These are phyloP conservation scores for Funneliformis mosseae DNA, from an alignment of 192 early-diverging fungal species.

Conservation along the genomic window DNA sequence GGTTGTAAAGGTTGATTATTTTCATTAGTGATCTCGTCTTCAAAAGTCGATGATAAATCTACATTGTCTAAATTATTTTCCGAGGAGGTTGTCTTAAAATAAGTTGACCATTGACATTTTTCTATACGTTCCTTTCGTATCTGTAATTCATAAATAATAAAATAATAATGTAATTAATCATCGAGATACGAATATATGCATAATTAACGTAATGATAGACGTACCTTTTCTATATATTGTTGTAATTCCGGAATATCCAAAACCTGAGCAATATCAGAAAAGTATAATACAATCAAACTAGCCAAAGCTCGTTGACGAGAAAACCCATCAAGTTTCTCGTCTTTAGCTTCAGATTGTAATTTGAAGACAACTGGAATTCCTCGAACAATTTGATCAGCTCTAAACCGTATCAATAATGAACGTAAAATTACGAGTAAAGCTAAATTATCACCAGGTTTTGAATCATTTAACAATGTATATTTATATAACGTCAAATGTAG, in stretches of 20 bases:
- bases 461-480: neutral
- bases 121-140: conserved; percentile 17
- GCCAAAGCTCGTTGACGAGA: conserved; percentile 23
- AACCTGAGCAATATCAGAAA: conserved; percentile 16
- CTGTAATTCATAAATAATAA: neutral
- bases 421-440: conserved; percentile 6
- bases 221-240: conserved; percentile 15
- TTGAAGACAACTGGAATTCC: conserved; percentile 46
- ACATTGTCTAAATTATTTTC: conserved; percentile 4
- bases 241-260: conserved; percentile 27
- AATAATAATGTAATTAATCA: neutral
- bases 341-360: conserved; percentile 39
- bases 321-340: conserved; percentile 7
- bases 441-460: conserved; percentile 12
- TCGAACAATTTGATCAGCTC: conserved; percentile 47
- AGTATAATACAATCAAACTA: conserved; percentile 25
- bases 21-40: neutral
- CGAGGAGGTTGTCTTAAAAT: conserved; percentile 7
- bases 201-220: neutral
- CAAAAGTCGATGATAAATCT: conserved; percentile 11
- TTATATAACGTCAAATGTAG: conserved; percentile 30
- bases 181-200: neutral
- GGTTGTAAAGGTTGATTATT: conserved; percentile 18
- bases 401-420: conserved; percentile 18
- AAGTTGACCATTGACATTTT: conserved; percentile 28